Base-by-base conservation (phyloP, 2,329 filamentous ascomycete species). In the Cercospora sp. region DNA sequence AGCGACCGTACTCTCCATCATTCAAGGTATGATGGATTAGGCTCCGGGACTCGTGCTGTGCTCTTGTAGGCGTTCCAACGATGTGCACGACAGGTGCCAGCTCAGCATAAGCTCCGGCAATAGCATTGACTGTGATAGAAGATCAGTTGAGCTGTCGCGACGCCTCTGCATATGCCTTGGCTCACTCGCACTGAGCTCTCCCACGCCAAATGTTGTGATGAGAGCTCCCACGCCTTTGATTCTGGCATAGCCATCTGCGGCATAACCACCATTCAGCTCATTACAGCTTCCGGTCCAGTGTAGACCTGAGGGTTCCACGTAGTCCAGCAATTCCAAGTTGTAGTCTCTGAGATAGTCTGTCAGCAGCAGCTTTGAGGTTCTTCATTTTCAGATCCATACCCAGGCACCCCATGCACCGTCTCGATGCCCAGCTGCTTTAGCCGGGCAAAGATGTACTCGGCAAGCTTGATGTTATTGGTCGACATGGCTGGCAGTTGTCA, bases 141-240 rank as follows among this genome's bases (percentile, higher is more conserved):
- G 21, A 16, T 61, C 58, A 61, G 58, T 28, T 2, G 3, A n/a
- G 49, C 49, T 55, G 49, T 26, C 5, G 5, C 12, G 5, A 24
- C 12, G 12, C 0, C 26, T n/a, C 24, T 30, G 10, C 2, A n/a
- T 1, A 55, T 55, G 49, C 12, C 49, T 28, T 55, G 49, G 49
- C 62, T 65, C 45, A 65, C 62, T 68, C 0, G 82, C 82, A 49
- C 78, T 81, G 5, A 84, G 71, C 70, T 84, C 82, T 21, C 87
- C 87, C 1, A 89, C 87, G 4, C 87, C 87, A 72, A 88, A 88
- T 0, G 87, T 88, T 0, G 87, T 89, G 34, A 89, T 79, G 7
- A 88, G 73, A 62, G 80, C 80, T 8, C 81, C 82, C 3, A 81
- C 53, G 53, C 63, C 51, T 45, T 67, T 65, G 49, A 66, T 37